Base-by-base conservation (phyloP, 306 rosid species). In the Vigna radiata region DNA sequence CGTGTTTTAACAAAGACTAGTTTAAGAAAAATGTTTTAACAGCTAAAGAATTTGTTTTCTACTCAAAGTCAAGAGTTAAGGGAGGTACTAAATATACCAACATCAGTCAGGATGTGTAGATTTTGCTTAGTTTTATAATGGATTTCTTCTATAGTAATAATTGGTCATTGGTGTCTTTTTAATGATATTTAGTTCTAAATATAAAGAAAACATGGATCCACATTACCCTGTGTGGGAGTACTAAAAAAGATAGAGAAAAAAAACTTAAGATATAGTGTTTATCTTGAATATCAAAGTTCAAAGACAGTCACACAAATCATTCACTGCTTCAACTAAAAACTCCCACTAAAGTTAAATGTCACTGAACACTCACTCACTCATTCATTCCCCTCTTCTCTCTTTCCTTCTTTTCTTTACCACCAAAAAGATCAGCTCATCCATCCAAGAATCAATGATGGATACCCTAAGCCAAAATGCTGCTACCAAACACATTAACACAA, bases 401-500 rank as follows among this genome's bases (percentile, higher is more conserved):
- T 41, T 0, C 56, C 2, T 13, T 3, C 17, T 2, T 46, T 21
- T 25, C 64, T 8, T 19, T 36, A 54, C 63, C 63, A 10, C 15
- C 44, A 56, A 37, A 74, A 16, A 46, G 54, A 65, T 72, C 10
- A 16, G 31, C 17, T 53, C 18, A 79, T 65, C 54, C 7, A 68
- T 77, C 47, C 47, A 43, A 11, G 16, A 12, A 44, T 44, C 15
- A 12, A 44, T 44, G 49, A 44, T 44, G 49, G 49, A 12, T 44
- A 44, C 49, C 49, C 15, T 12, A 39, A 58, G 63, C 77, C 64
- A 76, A 69, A 67, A 67, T 63, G 43, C 62, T 65, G 58, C 85
- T 62, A 41, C 80, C 77, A 70, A 72, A 84, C 79, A 76, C 78
- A 50, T 70, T 39, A 31, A 72, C 77, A 33, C 79, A 55, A 82